Evolutionary conservation across 257 asterid genomes (phyloP).

Genomic region (Solanum raphanifolium): DNA sequence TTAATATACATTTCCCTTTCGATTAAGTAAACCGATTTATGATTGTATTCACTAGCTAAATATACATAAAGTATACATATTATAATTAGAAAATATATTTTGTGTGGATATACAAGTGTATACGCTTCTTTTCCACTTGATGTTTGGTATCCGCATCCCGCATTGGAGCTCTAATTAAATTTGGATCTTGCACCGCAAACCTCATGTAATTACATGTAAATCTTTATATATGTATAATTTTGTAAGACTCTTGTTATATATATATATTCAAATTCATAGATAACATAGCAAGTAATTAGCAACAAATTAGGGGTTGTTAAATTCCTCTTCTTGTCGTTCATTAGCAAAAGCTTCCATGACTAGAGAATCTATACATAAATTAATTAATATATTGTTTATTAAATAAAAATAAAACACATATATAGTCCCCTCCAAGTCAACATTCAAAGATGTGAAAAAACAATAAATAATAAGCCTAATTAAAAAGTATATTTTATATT

Average conservation of each 20-base stretch:
- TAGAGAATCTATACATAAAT: neutral
- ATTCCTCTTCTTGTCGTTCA: neutral
- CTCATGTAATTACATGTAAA: neutral
- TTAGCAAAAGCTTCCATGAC: neutral
- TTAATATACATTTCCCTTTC: neutral
- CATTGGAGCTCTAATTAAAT: no score
- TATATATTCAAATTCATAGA: neutral
- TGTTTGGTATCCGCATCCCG: fast-evolving
- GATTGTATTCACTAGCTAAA: neutral
- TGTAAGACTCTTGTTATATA: neutral
- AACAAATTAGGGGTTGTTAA: neutral
- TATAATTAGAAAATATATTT: no score
- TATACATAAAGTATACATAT: no score
- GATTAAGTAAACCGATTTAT: neutral
- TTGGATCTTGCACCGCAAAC: fast-evolving
- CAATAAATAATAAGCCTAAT: neutral
- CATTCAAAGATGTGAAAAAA: conserved; percentile 10
- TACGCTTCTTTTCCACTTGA: no score
- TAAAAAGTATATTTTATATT: neutral
- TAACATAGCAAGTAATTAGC: neutral
- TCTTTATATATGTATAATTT: neutral
- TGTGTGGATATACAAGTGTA: neutral
- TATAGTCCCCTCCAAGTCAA: conserved; percentile 1
- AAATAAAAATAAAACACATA: neutral
- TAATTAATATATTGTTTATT: neutral